Percentiles rank a stretch among this genome's conserved stretches.
Evolutionary conservation across 768 basidiomycete genomes (phyloP).

Genomic region (Krasilnikovozyma curviuscula): DNA sequence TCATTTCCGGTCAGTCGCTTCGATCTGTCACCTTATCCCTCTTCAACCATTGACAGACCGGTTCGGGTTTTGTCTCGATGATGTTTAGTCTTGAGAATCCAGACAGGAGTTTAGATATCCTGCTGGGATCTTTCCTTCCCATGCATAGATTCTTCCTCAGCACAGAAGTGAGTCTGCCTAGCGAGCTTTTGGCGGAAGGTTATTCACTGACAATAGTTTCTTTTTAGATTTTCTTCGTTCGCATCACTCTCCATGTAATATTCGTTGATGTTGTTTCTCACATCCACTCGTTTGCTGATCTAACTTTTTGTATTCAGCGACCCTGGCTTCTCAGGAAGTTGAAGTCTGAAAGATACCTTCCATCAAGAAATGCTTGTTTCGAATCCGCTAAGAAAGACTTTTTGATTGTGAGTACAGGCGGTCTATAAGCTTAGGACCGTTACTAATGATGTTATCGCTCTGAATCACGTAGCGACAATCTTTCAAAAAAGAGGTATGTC

Average conservation of each 20-base stretch:
- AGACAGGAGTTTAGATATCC: slow-evolving; percentile 54
- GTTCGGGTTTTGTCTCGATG: no score
- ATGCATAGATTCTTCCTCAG: slow-evolving; percentile 50
- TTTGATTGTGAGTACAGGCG: slow-evolving; percentile 31
- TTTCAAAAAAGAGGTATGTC: slow-evolving; percentile 24
- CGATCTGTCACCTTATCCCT: no score
- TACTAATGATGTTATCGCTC: neutral
- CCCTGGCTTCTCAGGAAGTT: slow-evolving; percentile 70
- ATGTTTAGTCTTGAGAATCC: slow-evolving; percentile 36
- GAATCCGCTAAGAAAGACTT: slow-evolving; percentile 79
- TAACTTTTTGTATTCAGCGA: slow-evolving; percentile 33
- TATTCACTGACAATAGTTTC: no score
- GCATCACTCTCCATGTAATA: slow-evolving; percentile 30
- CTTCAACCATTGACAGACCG: no score
- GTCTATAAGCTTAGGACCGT: neutral
- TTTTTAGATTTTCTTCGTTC: slow-evolving; percentile 70
- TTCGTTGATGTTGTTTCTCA: neutral
- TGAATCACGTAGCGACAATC: slow-evolving; percentile 18
- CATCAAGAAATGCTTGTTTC: slow-evolving; percentile 70
- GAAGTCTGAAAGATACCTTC: slow-evolving; percentile 56
- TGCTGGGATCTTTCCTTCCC: slow-evolving; percentile 5
- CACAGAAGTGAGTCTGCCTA: no score
- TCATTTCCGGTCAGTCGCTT: slow-evolving; percentile 33
- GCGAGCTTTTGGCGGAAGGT: no score
- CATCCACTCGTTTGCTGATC: neutral